These are phyloP conservation scores for Syzygium aromaticum DNA, from an alignment of 345 rosid genomes.

Conservation along the genomic window DNA sequence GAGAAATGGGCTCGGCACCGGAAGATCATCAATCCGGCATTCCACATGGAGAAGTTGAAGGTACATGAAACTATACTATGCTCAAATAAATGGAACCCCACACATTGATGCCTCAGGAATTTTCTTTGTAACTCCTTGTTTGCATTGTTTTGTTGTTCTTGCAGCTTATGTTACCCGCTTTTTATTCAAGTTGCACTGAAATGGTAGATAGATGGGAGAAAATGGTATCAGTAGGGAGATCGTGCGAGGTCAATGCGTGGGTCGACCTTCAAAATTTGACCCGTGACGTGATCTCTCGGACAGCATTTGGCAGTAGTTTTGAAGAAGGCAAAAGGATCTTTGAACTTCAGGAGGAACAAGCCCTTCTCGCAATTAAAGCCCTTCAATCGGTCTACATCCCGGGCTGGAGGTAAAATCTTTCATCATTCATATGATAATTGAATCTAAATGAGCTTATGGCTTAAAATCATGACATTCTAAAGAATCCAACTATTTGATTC, in stretches of 20 bases:
- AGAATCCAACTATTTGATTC: background rate
- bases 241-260: conserved; percentile 26
- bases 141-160: background rate
- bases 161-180: conserved; percentile 18
- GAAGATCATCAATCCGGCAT: conserved; percentile 45
- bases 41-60: conserved; percentile 44
- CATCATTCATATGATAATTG: background rate
- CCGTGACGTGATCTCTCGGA: conserved; percentile 30
- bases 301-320: conserved; percentile 33
- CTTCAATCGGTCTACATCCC: background rate
- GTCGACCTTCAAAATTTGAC: conserved; percentile 22
- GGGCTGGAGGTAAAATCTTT: background rate
- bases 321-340: conserved; percentile 30
- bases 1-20: conserved; percentile 48
- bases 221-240: conserved; percentile 9
- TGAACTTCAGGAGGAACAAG: conserved; percentile 17
- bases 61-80: background rate
- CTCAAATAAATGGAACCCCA: background rate
- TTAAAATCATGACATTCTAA: background rate
- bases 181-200: conserved; percentile 13
- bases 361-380: background rate
- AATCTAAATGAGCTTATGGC: background rate
- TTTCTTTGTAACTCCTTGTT: background rate
- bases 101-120: conserved; percentile 5
- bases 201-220: conserved; percentile 19